These are phyloP conservation scores for Phytophthora vignae DNA, from an alignment of 352 stramenopile genomes.

Conservation along the genomic window DNA sequence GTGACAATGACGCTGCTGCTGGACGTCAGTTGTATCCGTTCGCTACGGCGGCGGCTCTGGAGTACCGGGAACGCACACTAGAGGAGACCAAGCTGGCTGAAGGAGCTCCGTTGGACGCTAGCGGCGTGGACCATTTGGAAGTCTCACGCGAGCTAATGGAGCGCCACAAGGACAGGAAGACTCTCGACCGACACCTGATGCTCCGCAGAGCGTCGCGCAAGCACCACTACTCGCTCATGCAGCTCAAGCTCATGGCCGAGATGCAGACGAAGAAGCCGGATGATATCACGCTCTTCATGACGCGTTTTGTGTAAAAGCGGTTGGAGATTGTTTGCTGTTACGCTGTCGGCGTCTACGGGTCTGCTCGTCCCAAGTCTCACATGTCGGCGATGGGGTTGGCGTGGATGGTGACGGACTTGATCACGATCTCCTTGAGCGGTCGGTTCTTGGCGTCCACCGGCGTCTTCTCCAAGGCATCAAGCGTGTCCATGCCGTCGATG, in stretches of 20 bases:
- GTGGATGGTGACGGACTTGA: constrained; percentile 92
- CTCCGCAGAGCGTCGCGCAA: constrained; percentile 59
- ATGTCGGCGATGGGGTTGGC: constrained; percentile 92
- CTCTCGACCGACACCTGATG: constrained; percentile 63
- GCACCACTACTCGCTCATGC: constrained; percentile 74
- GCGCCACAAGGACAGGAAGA: constrained; percentile 59
- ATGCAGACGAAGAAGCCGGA: constrained; percentile 82
- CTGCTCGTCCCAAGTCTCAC: constrained; percentile 18
- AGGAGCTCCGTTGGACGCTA: constrained; percentile 13
- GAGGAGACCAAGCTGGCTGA: constrained; percentile 39
- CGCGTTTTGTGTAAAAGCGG: constrained; percentile 49
- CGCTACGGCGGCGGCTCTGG: constrained; percentile 63
- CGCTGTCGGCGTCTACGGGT: constrained; percentile 10
- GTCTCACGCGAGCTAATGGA: constrained; percentile 59
- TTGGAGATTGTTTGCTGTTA: neutral
- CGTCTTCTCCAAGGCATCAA: constrained; percentile 97
- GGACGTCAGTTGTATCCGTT: constrained; percentile 60
- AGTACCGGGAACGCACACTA: constrained; percentile 68
- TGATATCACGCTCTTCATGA: constrained; percentile 81
- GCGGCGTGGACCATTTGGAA: constrained; percentile 54
- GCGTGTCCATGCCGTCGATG: constrained; percentile 97
- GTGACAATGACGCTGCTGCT: neutral
- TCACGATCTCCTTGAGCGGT: constrained; percentile 89
- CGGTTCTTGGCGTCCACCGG: constrained; percentile 93
- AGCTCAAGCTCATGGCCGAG: constrained; percentile 79